Evolutionary conservation across 192 early-diverging fungal species (phyloP).

Genomic region (Coemansia nantahalensis): DNA sequence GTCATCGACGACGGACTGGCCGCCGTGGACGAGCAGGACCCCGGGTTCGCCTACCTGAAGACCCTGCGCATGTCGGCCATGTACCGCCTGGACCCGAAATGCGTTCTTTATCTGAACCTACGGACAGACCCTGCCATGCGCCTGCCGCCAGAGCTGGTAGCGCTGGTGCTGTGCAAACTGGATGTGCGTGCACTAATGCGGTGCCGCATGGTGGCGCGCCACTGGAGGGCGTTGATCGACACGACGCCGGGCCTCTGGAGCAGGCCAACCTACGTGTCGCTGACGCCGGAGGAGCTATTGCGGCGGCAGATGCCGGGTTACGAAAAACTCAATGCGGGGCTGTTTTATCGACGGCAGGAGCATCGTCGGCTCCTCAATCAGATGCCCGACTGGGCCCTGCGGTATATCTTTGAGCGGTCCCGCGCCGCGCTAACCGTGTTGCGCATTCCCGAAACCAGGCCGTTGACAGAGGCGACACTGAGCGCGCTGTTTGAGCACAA

Average conservation of each 20-base stretch:
- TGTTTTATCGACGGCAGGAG: neutral
- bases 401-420: constrained; percentile 16
- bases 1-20: constrained; percentile 22
- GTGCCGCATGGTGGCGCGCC: constrained; percentile 27
- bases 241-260: constrained; percentile 29
- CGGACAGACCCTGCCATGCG: constrained; percentile 14
- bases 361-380: no score
- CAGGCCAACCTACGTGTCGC: constrained; percentile 1
- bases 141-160: constrained; percentile 21
- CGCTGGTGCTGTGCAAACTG: constrained; percentile 14
- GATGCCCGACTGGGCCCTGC: constrained; percentile 22
- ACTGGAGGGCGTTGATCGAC: constrained; percentile 30
- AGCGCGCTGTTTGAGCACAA: constrained; percentile 12
- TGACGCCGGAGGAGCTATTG: neutral
- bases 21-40: neutral
- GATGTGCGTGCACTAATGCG: constrained; percentile 18
- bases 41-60: constrained; percentile 18
- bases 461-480: constrained; percentile 4
- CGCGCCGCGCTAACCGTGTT: constrained; percentile 9
- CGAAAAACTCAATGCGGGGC: no score
- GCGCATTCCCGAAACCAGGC: constrained; percentile 11
- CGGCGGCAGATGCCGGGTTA: constrained; percentile 28
- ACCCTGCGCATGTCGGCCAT: constrained; percentile 13
- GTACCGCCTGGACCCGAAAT: constrained; percentile 21
- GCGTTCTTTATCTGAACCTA: neutral